Base-by-base conservation (phyloP, 2,329 filamentous ascomycete species). In the Pseudocercospora crystallina region DNA sequence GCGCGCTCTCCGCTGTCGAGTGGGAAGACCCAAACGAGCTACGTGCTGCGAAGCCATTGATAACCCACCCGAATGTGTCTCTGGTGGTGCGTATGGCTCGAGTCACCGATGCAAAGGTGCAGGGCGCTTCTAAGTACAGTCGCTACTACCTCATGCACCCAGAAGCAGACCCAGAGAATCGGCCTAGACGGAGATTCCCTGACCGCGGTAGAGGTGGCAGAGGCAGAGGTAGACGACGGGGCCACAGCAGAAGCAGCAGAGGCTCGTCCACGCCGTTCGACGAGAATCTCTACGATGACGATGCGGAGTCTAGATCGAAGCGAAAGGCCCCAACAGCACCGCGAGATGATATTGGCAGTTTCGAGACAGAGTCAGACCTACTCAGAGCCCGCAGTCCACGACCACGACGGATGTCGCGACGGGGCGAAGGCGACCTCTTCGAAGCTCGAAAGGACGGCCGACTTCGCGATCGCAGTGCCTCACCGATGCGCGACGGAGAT, bases 61-160 rank as follows among this genome's bases (percentile, higher is more conserved):
- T 85, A 0, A 77, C 80, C 42, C 84, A 85, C 61, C 85, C 89
- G 3, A 83, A 90, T 30, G 78, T 82, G 36, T 77, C 79, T 20
- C 76, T 99, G 3, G 80, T 83, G 51, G 77, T 96, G 36, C 84
- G 94, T 42, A 80, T 88, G 54, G 86, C 91, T 0, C 80, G 90
- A 5, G 76, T 79, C 20, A 79, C 82, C 15, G 94, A 99, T 72
- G 86, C 80, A 66, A 99, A 99, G 72, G 81, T 84, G 62, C 81
- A 77, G 37, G 86, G 89, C 35, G 92, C 94, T 1, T 82, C 89
- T 9, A 80, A 86, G 43, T 81, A 87, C 54, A 97, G 92, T 71
- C 82, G 89, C 10, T 97, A 95, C 74, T 99, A 99, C 68, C 82
- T 96, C 32, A 80, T 94, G 63, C 89, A 97, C 62, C 92, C 92